Evolutionary conservation across 371 early-diverging fungal species (phyloP), one percentile per base, ranked within the genome.

Genomic region (Syncephalis fuscata): DNA sequence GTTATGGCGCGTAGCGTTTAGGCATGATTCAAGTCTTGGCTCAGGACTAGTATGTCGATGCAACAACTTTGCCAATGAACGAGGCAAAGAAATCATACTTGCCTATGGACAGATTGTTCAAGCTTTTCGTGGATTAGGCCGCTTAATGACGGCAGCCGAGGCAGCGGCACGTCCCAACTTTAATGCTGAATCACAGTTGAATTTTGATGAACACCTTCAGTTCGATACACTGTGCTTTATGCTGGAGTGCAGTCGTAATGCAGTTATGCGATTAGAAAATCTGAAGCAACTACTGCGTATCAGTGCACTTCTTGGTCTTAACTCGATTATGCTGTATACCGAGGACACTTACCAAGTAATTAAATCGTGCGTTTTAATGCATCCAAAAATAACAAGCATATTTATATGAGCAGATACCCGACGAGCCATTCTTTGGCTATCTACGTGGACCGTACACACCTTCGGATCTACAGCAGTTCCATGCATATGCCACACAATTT

Each of bases 391-490:
- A 15, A 16, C 44, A 4, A 16, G 16, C 39, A 16, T 23, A 22
- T 8, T 11, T 9, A 15, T 15, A 3, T 45, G 21, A 2, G 21
- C 40, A 73, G 57, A 65, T 78, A 38, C 72, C 71, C 20, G 79
- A 73, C 21, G 87, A 88, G 52, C 87, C 87, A 8, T 78, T 85
- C 38, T 88, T 88, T 59, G 90, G 90, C 1, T 88, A 88, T 54
- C 53, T 84, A 40, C 68, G 90, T 50, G 82, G 76, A 64, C 49
- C 24, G 44, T 22, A 20, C 22, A 22, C 44, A 22, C 7, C 4
- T 8, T 41, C 16, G 16, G 21, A 41, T 21, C 20, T 44, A 24
- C 10, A 7, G 14, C 4, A 19, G 20, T 44, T 22, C 24, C 22
- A 9, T 22, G 17, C 44, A 44, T 44, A 41, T 15, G 41, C 17